Evolutionary conservation across 2,329 filamentous ascomycete species (phyloP), one percentile per base, ranked within the genome.

Genomic region (Sphaceloma murrayae): DNA sequence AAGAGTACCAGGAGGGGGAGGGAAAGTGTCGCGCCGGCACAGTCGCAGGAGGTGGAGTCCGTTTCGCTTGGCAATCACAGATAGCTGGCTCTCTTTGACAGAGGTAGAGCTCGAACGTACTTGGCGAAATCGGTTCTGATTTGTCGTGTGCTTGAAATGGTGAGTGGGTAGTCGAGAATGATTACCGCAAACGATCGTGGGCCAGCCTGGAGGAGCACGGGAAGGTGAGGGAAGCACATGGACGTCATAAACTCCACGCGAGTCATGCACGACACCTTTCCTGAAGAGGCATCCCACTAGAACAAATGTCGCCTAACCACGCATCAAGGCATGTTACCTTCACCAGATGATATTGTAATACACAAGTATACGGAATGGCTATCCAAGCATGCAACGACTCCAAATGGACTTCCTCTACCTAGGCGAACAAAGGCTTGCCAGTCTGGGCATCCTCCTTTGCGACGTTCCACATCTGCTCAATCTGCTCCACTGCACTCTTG

Each of bases 381-480:
- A n/a, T n/a, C n/a, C n/a, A n/a, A n/a, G n/a, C n/a, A n/a, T n/a
- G n/a, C n/a, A n/a, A n/a, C n/a, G n/a, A n/a, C n/a, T n/a, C n/a
- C n/a, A n/a, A n/a, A n/a, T n/a, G n/a, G n/a, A n/a, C n/a, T n/a
- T n/a, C 16, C 27, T 33, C 31, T 17, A 10, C 16, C 18, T 38
- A 40, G 13, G 18, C 22, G 18, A 40, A 40, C 7, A 40, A 11
- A 7, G 36, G 36, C 36, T 40, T 29, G 3, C 36, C 36, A 29
- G 22, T 40, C 10, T 27, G 24, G 11, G 36, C 36, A 40, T 40
- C 36, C 21, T 14, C 22, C 13, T 29, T 40, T 10, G 36, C 36
- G 14, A 40, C 13, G 5, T 9, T 34, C 53, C 53, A 54, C 8
- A 51, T 39, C 13, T 49, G 19, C 19, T 54, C 53, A 34, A 53